Percentiles rank a stretch among this genome's conserved stretches.
Conservation (phyloP, 257 asterid species). For the Phtheirospermum japonicum region DNA sequence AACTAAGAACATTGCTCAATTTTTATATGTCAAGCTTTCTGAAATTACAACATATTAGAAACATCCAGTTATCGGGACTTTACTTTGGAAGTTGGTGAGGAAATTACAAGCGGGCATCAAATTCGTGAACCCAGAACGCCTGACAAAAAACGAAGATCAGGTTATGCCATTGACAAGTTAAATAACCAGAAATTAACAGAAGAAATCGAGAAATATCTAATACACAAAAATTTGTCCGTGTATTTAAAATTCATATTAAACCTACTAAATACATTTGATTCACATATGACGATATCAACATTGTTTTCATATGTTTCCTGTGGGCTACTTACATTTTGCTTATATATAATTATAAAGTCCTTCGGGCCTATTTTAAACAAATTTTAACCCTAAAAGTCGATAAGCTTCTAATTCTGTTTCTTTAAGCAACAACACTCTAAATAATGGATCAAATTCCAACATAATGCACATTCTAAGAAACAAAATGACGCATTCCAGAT, state of each 20-base stretch:
- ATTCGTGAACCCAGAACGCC: constrained; percentile 58
- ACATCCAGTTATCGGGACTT: constrained; percentile 14
- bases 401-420: not conserved
- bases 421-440: not conserved
- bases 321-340: too few species aligned
- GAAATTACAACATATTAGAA: not conserved
- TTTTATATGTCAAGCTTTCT: too few species aligned
- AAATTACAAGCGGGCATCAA: constrained; percentile 32
- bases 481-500: too few species aligned
- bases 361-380: too few species aligned
- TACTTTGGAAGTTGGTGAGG: constrained; percentile 38
- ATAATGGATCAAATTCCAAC: not conserved
- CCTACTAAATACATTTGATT: not conserved
- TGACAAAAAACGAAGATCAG: constrained; percentile 32
- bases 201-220: too few species aligned
- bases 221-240: too few species aligned
- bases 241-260: not conserved
- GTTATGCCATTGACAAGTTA: constrained; percentile 10
- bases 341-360: too few species aligned
- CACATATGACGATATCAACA: too few species aligned
- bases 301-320: too few species aligned
- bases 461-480: too few species aligned
- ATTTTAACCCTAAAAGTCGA: not conserved
- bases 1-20: too few species aligned
- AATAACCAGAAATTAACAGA: not conserved